phyloP scores from a whole-genome alignment of 2,329 filamentous ascomycete species.

The Mycocentrospora acerina region DNA sequence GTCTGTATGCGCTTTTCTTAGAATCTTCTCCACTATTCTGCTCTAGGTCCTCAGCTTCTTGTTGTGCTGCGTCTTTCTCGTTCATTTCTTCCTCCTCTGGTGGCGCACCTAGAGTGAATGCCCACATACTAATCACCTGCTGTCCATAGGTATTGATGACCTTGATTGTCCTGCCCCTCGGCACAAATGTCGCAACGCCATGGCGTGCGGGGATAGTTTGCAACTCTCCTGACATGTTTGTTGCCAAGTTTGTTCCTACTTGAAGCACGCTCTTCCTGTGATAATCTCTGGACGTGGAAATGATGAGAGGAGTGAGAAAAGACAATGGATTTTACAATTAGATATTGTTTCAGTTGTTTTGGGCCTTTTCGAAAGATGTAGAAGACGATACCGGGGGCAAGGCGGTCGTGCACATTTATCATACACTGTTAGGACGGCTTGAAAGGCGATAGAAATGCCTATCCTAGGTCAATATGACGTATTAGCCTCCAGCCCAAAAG shows the following conservation, averaged over 20 bases:
- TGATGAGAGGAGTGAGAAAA: too few species aligned
- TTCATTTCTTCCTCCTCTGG: conserved; percentile 40
- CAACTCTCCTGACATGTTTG: conserved; percentile 43
- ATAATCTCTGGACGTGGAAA: too few species aligned
- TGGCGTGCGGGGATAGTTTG: conserved; percentile 53
- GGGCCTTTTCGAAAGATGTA: too few species aligned
- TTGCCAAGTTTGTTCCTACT: conserved; percentile 10
- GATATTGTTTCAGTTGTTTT: too few species aligned
- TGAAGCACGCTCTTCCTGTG: too few species aligned
- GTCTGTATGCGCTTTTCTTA: not conserved
- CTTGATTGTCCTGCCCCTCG: conserved; percentile 51
- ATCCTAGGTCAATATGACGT: too few species aligned
- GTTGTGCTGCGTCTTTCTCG: conserved; percentile 15
- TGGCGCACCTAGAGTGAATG: conserved; percentile 50
- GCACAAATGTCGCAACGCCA: conserved; percentile 54
- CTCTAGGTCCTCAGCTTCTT: conserved; percentile 27
- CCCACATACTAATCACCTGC: conserved; percentile 54
- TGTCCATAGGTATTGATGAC: conserved; percentile 54
- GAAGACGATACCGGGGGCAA: too few species aligned
- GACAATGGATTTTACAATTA: too few species aligned
- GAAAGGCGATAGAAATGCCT: too few species aligned
- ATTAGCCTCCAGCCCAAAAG: too few species aligned
- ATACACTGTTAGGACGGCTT: too few species aligned
- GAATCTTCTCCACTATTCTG: conserved; percentile 12
- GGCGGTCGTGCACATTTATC: too few species aligned